phyloP scores from a whole-genome alignment of 176 grass and related monocot genomes.

The bread wheat (Triticum aestivum) region DNA sequence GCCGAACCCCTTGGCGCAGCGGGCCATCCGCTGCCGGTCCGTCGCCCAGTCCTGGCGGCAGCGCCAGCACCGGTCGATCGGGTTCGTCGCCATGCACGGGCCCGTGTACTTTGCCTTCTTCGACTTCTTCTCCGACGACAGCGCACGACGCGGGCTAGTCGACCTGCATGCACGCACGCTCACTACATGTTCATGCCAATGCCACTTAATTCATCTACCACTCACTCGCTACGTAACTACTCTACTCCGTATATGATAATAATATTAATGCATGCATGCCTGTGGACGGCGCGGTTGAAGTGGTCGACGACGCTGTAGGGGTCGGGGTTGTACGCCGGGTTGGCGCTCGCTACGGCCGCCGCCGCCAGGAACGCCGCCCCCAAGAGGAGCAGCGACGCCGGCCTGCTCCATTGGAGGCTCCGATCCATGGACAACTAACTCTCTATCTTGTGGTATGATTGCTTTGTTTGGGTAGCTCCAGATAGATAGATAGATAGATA shows the following conservation, averaged over 20 bases:
- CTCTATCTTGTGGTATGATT: neutral
- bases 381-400: slow-evolving; percentile 44
- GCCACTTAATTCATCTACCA: neutral
- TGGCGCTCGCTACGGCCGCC: slow-evolving; percentile 22
- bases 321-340: slow-evolving; percentile 49
- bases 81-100: slow-evolving; percentile 67
- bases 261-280: slow-evolving; percentile 14
- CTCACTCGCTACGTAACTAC: too few relatives aligned
- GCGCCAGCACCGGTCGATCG: slow-evolving; percentile 86
- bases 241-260: too few relatives aligned
- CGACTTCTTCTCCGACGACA: neutral
- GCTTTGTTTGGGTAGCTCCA: neutral
- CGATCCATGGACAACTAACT: slow-evolving; percentile 9
- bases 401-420: slow-evolving; percentile 30
- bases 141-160: slow-evolving; percentile 29
- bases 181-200: neutral
- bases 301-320: slow-evolving; percentile 49
- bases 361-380: slow-evolving; percentile 39
- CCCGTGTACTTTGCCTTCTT: slow-evolving; percentile 9
- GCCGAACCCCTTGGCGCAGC: slow-evolving; percentile 68
- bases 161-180: slow-evolving; percentile 7
- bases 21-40: slow-evolving; percentile 55
- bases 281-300: slow-evolving; percentile 62
- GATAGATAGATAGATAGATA: neutral
- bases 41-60: slow-evolving; percentile 63